Percentiles rank a stretch among this genome's conserved stretches.
Evolutionary conservation across 495 filamentous ascomycete species (phyloP).

Genomic region (Astrocystis sublimbata): DNA sequence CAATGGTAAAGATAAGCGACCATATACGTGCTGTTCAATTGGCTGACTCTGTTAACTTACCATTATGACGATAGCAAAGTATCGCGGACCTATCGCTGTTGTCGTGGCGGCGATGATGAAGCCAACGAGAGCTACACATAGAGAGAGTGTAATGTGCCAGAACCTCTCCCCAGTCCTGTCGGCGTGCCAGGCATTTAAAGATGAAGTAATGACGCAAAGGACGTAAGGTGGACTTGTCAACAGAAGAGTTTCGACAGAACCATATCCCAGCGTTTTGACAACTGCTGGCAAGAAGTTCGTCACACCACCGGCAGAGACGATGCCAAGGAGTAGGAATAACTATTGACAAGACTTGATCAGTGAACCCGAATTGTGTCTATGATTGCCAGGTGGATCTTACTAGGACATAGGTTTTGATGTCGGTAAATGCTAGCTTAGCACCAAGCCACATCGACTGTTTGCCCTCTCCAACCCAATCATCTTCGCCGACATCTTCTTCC

Average conservation of each 20-base stretch:
- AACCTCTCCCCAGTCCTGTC: constrained; percentile 79
- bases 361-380: constrained; percentile 14
- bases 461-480: constrained; percentile 67
- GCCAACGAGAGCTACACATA: constrained; percentile 66
- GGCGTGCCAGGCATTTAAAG: constrained; percentile 74
- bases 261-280: constrained; percentile 65
- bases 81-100: constrained; percentile 63
- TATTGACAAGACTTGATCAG: constrained; percentile 22
- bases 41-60: constrained; percentile 24
- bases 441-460: constrained; percentile 67
- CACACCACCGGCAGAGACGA: constrained; percentile 63
- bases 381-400: constrained; percentile 36
- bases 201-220: constrained; percentile 68
- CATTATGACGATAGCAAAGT: constrained; percentile 86
- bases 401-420: constrained; percentile 72
- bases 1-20: background rate
- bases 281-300: constrained; percentile 93
- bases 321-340: constrained; percentile 68
- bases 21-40: background rate
- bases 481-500: constrained; percentile 76
- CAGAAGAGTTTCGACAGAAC: constrained; percentile 62
- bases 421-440: constrained; percentile 66
- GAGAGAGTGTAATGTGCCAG: constrained; percentile 69
- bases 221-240: constrained; percentile 78
- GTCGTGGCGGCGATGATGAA: constrained; percentile 78